Evolutionary conservation across 495 filamentous ascomycete species (phyloP).

Genomic region (Hypoxylon intermedium): DNA sequence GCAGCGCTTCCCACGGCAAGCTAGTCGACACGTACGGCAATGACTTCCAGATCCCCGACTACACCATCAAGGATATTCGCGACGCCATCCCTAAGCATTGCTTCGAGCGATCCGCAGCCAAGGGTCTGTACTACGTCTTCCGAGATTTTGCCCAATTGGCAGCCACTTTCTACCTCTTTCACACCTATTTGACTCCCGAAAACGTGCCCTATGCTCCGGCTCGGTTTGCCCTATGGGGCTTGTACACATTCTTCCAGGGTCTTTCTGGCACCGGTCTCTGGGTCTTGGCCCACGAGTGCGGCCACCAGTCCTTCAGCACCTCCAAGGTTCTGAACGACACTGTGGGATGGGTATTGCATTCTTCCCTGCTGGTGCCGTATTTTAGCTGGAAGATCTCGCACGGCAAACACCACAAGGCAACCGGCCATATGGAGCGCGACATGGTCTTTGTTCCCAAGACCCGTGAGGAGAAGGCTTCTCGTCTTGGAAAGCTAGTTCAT

Average conservation of each 20-base stretch:
- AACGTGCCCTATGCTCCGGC: conserved; percentile 63
- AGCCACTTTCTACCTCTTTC: conserved; percentile 69
- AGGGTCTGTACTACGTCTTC: conserved; percentile 69
- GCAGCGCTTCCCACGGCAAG: conserved; percentile 53
- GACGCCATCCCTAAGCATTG: conserved; percentile 85
- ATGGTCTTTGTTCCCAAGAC: conserved; percentile 97
- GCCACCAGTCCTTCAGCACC: conserved; percentile 84
- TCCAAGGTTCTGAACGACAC: conserved; percentile 82
- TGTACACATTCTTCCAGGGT: conserved; percentile 77
- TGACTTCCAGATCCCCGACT: conserved; percentile 75
- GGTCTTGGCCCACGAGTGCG: conserved; percentile 89
- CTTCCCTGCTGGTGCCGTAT: conserved; percentile 81
- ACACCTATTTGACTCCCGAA: conserved; percentile 68
- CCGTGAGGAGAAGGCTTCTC: conserved; percentile 73
- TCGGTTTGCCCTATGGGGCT: conserved; percentile 66
- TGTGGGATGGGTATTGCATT: conserved; percentile 86
- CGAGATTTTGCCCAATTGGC: conserved; percentile 71
- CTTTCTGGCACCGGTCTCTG: conserved; percentile 81
- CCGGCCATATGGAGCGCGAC: conserved; percentile 92
- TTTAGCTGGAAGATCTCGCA: conserved; percentile 95
- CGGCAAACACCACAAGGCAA: conserved; percentile 95
- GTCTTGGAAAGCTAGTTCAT: conserved; percentile 72
- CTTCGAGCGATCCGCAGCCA: conserved; percentile 72
- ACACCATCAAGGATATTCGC: conserved; percentile 80
- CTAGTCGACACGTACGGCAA: conserved; percentile 78